A percentile compares a stretch with the other conserved stretches of the same genome.
Conservation (phyloP, 2,329 filamentous ascomycete genomes). For the Dendrostoma leiphaemia region DNA sequence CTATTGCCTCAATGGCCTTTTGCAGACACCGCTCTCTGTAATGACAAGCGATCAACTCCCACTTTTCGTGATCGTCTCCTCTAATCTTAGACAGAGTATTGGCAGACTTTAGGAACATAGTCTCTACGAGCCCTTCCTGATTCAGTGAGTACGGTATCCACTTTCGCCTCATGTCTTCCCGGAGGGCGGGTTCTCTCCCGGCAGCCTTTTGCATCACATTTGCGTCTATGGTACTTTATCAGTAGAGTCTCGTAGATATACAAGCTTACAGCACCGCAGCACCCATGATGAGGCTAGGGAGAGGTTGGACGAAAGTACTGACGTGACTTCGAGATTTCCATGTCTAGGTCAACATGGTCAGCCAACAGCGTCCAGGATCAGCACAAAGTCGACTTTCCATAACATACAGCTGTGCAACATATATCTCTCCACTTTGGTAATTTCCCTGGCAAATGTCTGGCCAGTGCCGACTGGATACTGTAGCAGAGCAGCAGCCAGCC, state of each 20-base stretch:
- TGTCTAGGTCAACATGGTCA: not conserved
- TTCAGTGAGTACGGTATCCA: not conserved
- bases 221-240: not conserved
- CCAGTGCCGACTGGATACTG: not conserved
- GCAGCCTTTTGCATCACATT: not conserved
- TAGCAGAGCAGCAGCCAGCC: not conserved
- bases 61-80: not conserved
- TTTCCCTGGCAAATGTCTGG: not conserved
- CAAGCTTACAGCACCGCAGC: no score
- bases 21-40: not conserved
- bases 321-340: not conserved
- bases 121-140: not conserved
- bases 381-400: not conserved
- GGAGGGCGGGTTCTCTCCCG: not conserved
- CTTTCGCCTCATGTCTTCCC: not conserved
- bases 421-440: not conserved
- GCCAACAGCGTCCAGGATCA: not conserved
- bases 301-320: not conserved
- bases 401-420: not conserved
- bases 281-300: no score
- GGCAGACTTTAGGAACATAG: not conserved
- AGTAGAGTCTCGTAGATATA: not conserved
- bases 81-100: not conserved
- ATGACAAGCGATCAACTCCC: not conserved
- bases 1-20: constrained; percentile 1